phyloP scores from a whole-genome alignment of 2,329 filamentous ascomycete genomes.

The Sporothrix inflata region DNA sequence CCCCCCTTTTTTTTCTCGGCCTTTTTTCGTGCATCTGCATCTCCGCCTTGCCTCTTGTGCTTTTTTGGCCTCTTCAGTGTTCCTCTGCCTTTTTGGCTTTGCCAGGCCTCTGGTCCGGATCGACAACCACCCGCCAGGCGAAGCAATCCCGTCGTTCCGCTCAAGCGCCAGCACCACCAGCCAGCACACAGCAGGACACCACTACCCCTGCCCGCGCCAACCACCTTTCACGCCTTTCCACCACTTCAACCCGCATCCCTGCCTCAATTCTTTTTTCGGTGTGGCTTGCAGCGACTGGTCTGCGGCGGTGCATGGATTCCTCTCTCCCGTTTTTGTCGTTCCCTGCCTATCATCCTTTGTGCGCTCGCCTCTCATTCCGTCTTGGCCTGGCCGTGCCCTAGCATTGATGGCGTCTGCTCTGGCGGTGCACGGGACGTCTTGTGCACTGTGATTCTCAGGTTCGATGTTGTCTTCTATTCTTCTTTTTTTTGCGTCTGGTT shows the following conservation, averaged over 20 bases:
- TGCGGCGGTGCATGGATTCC: conserved; percentile 11
- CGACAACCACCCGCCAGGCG: conserved; percentile 8
- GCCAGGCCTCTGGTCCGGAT: conserved; percentile 10
- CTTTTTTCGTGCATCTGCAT: neutral
- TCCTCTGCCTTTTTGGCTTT: neutral
- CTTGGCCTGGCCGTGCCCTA: neutral
- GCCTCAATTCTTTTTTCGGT: neutral
- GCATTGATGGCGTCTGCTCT: neutral
- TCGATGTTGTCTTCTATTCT: too few species aligned
- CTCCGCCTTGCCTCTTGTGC: neutral
- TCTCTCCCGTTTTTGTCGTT: neutral
- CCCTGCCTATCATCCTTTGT: too few species aligned
- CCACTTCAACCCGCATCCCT: neutral
- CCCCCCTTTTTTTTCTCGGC: neutral
- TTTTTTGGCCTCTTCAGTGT: neutral
- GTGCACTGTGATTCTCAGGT: neutral
- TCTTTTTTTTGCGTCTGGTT: neutral
- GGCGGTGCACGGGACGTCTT: neutral
- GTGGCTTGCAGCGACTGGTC: conserved; percentile 1
- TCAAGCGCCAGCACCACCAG: conserved; percentile 3
- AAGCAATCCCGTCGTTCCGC: conserved; percentile 6
- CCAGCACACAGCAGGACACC: neutral
- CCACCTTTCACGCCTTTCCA: too few species aligned
- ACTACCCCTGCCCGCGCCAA: neutral
- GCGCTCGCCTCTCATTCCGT: neutral